Percentiles rank a stretch among this genome's conserved stretches.
phyloP scores from a whole-genome alignment of 176 grass and related monocot species.

The Triticum turgidum region DNA sequence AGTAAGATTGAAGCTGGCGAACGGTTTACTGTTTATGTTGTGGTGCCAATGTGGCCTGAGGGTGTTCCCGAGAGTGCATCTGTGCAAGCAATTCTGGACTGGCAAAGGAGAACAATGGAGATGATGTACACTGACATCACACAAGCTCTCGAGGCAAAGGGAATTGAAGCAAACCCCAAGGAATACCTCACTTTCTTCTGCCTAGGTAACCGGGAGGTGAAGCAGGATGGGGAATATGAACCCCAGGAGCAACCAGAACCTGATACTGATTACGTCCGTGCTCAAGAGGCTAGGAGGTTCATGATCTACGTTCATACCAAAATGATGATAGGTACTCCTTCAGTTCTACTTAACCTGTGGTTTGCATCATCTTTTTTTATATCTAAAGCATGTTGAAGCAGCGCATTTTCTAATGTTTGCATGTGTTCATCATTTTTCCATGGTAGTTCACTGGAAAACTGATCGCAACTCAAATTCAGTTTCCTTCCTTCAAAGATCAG shows the following conservation, averaged over 20 bases:
- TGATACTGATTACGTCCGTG: slow-evolving; percentile 75
- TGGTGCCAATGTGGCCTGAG: slow-evolving; percentile 99
- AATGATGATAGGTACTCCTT: slow-evolving; percentile 89
- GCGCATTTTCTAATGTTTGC: background rate
- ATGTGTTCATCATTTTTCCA: background rate
- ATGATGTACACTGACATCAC: slow-evolving; percentile 95
- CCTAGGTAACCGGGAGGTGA: slow-evolving; percentile 83
- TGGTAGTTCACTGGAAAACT: background rate
- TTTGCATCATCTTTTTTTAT: background rate
- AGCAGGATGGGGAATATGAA: slow-evolving; percentile 61
- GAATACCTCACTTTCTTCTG: slow-evolving; percentile 95
- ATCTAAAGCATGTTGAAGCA: background rate
- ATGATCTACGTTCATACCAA: slow-evolving; percentile 99
- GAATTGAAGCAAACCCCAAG: slow-evolving; percentile 71
- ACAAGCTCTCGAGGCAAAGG: slow-evolving; percentile 72
- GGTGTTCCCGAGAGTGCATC: slow-evolving; percentile 84
- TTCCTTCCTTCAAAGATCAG: background rate
- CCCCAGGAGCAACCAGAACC: slow-evolving; percentile 62
- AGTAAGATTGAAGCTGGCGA: slow-evolving; percentile 85
- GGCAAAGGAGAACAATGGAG: slow-evolving; percentile 90
- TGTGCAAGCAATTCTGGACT: slow-evolving; percentile 94
- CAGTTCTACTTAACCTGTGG: background rate
- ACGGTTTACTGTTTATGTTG: slow-evolving; percentile 77
- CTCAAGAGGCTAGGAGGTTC: slow-evolving; percentile 83
- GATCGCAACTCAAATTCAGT: background rate